phyloP scores from a whole-genome alignment of 139 green algal species.

The Auxenochlorella protothecoides region DNA sequence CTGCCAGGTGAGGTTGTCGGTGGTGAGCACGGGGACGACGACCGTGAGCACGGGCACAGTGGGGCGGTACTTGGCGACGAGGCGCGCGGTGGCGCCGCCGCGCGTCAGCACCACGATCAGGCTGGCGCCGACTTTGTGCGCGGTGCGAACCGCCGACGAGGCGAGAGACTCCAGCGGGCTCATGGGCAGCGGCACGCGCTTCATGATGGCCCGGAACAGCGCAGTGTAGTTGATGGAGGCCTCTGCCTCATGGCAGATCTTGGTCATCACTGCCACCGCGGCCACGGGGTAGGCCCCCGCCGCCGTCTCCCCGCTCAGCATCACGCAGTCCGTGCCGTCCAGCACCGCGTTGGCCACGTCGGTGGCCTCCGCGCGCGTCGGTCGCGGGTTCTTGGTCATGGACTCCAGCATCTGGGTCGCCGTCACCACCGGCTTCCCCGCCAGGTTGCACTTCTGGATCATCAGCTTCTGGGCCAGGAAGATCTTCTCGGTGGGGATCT shows the following conservation, averaged over 20 bases:
- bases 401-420: slow-evolving; percentile 92
- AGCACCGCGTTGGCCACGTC: slow-evolving; percentile 95
- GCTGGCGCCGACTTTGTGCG: slow-evolving; percentile 84
- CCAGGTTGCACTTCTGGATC: slow-evolving; percentile 91
- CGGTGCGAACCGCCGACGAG: slow-evolving; percentile 86
- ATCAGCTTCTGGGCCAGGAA: slow-evolving; percentile 98
- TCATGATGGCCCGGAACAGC: slow-evolving; percentile 77
- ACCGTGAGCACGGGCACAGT: slow-evolving; percentile 83
- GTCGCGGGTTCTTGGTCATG: slow-evolving; percentile 90
- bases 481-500: slow-evolving; percentile 99
- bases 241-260: slow-evolving; percentile 88
- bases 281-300: slow-evolving; percentile 80
- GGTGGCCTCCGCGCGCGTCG: slow-evolving; percentile 87
- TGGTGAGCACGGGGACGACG: slow-evolving; percentile 80
- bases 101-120: slow-evolving; percentile 86
- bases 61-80: slow-evolving; percentile 90
- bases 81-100: slow-evolving; percentile 74
- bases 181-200: slow-evolving; percentile 83
- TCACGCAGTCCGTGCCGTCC: slow-evolving; percentile 94
- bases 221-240: slow-evolving; percentile 86
- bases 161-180: slow-evolving; percentile 86
- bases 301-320: slow-evolving; percentile 95
- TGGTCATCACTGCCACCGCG: slow-evolving; percentile 82
- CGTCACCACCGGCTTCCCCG: slow-evolving; percentile 94
- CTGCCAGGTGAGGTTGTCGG: slow-evolving; percentile 82